These are phyloP conservation scores for Trametes cubensis DNA, from an alignment of 768 basidiomycete species.

Conservation along the genomic window DNA sequence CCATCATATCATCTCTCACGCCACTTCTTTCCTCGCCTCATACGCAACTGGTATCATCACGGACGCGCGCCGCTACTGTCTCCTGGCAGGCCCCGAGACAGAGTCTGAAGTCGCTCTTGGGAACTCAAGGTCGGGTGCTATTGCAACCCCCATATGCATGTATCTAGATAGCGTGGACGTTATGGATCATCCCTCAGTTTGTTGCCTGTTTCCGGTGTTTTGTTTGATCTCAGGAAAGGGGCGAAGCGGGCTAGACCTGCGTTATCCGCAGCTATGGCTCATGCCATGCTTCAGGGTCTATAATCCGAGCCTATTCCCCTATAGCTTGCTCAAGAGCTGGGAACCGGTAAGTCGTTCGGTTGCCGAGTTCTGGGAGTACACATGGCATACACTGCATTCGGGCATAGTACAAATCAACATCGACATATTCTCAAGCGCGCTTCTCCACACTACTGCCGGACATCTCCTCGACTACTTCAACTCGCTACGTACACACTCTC, in stretches of 20 bases:
- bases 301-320: too few species aligned
- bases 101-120: not conserved
- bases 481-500: not conserved
- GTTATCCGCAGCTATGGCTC: too few species aligned
- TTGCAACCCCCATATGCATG: conserved; percentile 7
- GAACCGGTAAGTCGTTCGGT: too few species aligned
- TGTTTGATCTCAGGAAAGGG: too few species aligned
- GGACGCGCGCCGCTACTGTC: not conserved
- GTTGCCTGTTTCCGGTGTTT: not conserved
- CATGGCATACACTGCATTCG: not conserved
- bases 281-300: too few species aligned
- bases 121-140: not conserved
- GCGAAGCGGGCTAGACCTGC: too few species aligned
- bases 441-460: not conserved
- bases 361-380: too few species aligned
- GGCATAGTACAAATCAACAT: not conserved
- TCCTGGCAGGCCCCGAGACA: conserved; percentile 7
- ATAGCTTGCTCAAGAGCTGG: too few species aligned
- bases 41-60: too few species aligned
- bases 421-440: too few species aligned
- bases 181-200: conserved; percentile 2
- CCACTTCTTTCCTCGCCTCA: not conserved
- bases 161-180: conserved; percentile 10
- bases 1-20: not conserved
- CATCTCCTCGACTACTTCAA: not conserved